phyloP scores from a whole-genome alignment of 495 filamentous ascomycete species.

The Thozetella sp. region DNA sequence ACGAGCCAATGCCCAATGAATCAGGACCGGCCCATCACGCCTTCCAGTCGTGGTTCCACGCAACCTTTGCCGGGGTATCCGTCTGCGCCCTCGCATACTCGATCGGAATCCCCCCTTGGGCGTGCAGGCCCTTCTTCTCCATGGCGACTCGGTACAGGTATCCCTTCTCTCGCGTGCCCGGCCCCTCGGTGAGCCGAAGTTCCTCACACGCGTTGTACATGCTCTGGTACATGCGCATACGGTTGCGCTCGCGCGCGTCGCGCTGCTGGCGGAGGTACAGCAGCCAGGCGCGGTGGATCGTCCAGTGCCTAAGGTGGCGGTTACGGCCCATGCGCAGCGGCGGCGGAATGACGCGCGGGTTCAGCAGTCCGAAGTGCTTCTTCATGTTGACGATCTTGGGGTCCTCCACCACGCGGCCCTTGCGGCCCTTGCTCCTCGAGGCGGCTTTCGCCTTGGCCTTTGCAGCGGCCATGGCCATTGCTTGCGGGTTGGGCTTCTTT shows the following conservation, averaged over 20 bases:
- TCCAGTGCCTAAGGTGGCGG: slow-evolving; percentile 94
- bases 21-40: slow-evolving; percentile 11
- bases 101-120: slow-evolving; percentile 68
- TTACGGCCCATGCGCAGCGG: slow-evolving; percentile 85
- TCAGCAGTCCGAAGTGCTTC: slow-evolving; percentile 22
- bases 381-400: slow-evolving; percentile 32
- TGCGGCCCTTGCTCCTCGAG: slow-evolving; percentile 26
- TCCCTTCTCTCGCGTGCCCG: slow-evolving; percentile 63
- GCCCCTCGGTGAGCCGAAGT: slow-evolving; percentile 67
- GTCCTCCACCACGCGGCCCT: slow-evolving; percentile 9
- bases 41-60: slow-evolving; percentile 81
- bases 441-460: slow-evolving; percentile 2
- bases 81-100: slow-evolving; percentile 86
- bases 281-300: slow-evolving; percentile 94
- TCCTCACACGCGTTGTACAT: slow-evolving; percentile 84
- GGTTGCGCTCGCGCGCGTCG: slow-evolving; percentile 56
- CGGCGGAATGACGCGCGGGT: slow-evolving; percentile 50
- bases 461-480: slow-evolving; percentile 1
- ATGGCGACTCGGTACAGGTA: slow-evolving; percentile 82
- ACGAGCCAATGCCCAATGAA: not conserved
- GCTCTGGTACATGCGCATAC: slow-evolving; percentile 73
- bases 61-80: slow-evolving; percentile 68
- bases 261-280: slow-evolving; percentile 68
- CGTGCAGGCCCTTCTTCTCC: slow-evolving; percentile 80
- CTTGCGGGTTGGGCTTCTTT: not conserved